Conservation (phyloP, 192 early-diverging fungal genomes). For the Coemansia sp. region DNA sequence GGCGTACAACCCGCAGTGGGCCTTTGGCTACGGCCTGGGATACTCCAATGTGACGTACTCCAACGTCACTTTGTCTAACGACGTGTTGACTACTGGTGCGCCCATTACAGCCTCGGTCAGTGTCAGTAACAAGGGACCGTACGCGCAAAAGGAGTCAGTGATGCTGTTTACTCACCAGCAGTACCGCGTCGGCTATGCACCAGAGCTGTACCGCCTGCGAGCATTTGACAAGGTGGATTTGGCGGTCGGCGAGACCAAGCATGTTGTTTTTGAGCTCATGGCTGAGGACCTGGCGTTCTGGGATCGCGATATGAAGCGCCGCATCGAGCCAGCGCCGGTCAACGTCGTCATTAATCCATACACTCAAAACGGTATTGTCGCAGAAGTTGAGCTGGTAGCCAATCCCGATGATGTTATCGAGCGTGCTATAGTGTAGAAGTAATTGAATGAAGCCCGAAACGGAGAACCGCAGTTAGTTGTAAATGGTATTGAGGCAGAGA, state of each 20-base stretch:
- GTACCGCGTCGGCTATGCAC: slow-evolving; percentile 56
- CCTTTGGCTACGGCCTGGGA: slow-evolving; percentile 63
- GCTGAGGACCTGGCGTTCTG: slow-evolving; percentile 47
- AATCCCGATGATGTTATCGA: slow-evolving; percentile 24
- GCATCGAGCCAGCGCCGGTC: slow-evolving; percentile 37
- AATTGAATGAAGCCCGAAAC: neutral
- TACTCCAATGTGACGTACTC: slow-evolving; percentile 60
- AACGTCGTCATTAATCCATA: slow-evolving; percentile 37
- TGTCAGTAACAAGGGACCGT: slow-evolving; percentile 54
- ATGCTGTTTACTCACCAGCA: slow-evolving; percentile 62
- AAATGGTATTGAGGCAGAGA: too few relatives aligned
- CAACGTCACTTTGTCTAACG: slow-evolving; percentile 41
- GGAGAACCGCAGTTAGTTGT: too few relatives aligned
- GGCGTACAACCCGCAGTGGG: slow-evolving; percentile 57
- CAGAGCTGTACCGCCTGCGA: slow-evolving; percentile 60
- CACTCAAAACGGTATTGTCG: slow-evolving; percentile 9
- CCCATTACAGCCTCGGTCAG: slow-evolving; percentile 35
- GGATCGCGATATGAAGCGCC: slow-evolving; percentile 21
- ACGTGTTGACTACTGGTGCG: neutral
- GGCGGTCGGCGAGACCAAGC: slow-evolving; percentile 46
- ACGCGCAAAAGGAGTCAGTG: slow-evolving; percentile 59
- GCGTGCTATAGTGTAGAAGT: neutral
- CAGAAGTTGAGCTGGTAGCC: slow-evolving; percentile 18
- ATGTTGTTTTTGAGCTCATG: slow-evolving; percentile 44
- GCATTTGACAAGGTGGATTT: slow-evolving; percentile 58